phyloP scores from a whole-genome alignment of 495 filamentous ascomycete genomes.

The Podospora tetraspora region DNA sequence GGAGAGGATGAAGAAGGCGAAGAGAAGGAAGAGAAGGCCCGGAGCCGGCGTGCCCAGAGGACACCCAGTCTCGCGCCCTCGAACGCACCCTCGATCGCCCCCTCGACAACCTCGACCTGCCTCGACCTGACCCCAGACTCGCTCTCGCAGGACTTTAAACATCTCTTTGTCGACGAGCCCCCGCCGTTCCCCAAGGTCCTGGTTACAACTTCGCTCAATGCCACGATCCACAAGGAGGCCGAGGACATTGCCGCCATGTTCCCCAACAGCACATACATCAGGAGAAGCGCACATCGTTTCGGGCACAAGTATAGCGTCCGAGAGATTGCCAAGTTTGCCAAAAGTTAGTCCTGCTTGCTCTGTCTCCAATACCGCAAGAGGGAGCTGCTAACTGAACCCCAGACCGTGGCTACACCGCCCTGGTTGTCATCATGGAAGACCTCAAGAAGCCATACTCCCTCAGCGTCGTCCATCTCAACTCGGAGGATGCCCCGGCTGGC shows the following conservation, averaged over 20 bases:
- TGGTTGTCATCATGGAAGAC: slow-evolving; percentile 81
- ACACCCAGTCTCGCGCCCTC: slow-evolving; percentile 50
- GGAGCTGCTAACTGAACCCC: slow-evolving; percentile 10
- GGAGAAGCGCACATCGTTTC: slow-evolving; percentile 71
- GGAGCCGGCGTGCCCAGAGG: slow-evolving; percentile 51
- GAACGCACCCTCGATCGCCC: slow-evolving; percentile 19
- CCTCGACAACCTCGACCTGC: slow-evolving; percentile 55
- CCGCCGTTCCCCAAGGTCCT: slow-evolving; percentile 68
- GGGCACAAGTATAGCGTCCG: slow-evolving; percentile 80
- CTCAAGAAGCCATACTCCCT: slow-evolving; percentile 71
- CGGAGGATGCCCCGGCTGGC: slow-evolving; percentile 53
- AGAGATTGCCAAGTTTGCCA: slow-evolving; percentile 83
- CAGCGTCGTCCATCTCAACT: slow-evolving; percentile 67
- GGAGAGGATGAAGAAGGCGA: slow-evolving; percentile 43
- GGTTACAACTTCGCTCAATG: slow-evolving; percentile 82
- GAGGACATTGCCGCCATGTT: slow-evolving; percentile 71
- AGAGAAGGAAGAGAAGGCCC: slow-evolving; percentile 31
- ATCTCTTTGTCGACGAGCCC: slow-evolving; percentile 65
- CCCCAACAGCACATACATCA: slow-evolving; percentile 80
- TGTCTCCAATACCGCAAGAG: not conserved
- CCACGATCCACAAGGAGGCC: slow-evolving; percentile 77
- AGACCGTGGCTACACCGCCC: slow-evolving; percentile 68
- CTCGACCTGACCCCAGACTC: slow-evolving; percentile 66
- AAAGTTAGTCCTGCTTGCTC: slow-evolving; percentile 31
- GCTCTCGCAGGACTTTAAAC: slow-evolving; percentile 69